Percentiles rank a stretch among this genome's conserved stretches.
Conservation (phyloP, 371 early-diverging fungal genomes). For the Actinomortierella ambigua region DNA sequence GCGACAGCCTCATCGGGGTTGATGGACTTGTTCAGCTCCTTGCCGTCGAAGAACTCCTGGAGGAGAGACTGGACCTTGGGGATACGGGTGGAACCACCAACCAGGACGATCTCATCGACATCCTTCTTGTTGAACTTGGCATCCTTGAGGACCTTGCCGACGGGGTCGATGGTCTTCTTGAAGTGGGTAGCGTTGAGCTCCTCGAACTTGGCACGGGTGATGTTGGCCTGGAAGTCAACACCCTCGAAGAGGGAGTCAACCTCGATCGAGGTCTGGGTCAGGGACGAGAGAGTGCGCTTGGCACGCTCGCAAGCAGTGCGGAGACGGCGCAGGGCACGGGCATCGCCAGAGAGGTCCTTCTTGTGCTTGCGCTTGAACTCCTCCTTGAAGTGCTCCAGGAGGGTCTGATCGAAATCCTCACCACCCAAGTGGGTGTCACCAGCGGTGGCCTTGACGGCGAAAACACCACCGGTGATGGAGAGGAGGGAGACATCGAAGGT, state of each 20-base stretch:
- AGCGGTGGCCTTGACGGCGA: conserved; percentile 93
- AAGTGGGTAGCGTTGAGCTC: conserved; percentile 79
- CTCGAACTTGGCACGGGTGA: conserved; percentile 87
- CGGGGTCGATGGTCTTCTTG: conserved; percentile 74
- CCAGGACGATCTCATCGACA: conserved; percentile 88
- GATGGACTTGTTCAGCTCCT: conserved; percentile 84
- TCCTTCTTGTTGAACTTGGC: conserved; percentile 66
- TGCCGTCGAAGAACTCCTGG: conserved; percentile 90
- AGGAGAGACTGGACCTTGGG: conserved; percentile 93
- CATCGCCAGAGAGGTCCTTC: conserved; percentile 72
- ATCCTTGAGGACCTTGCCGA: conserved; percentile 75
- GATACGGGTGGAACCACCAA: conserved; percentile 99
- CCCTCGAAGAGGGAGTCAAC: conserved; percentile 79
- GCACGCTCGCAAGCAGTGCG: conserved; percentile 82
- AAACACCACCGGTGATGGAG: conserved; percentile 88
- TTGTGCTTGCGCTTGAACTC: conserved; percentile 80
- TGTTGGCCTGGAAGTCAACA: conserved; percentile 73
- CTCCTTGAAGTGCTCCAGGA: conserved; percentile 70
- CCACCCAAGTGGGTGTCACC: conserved; percentile 98
- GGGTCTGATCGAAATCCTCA: conserved; percentile 94
- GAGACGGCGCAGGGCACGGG: conserved; percentile 79
- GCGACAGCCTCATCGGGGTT: conserved; percentile 97
- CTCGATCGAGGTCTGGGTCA: conserved; percentile 71
- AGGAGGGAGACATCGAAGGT: conserved; percentile 95
- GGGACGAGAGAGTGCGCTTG: conserved; percentile 75